phyloP scores from a whole-genome alignment of 345 rosid genomes.

The Chamaenerion angustifolium region DNA sequence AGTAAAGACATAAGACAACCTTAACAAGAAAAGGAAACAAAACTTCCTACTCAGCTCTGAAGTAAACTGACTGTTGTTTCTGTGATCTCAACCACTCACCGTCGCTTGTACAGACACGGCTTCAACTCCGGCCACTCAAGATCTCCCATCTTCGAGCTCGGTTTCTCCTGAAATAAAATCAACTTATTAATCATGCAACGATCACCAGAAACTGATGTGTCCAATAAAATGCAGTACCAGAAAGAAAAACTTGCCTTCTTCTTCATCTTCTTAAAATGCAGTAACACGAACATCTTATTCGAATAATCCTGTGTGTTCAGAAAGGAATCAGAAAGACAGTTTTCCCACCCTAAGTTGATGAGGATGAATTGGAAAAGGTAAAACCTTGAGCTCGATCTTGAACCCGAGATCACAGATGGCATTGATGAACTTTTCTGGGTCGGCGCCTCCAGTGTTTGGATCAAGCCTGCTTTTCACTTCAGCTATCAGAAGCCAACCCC shows the following conservation, averaged over 20 bases:
- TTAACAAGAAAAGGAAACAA: background rate
- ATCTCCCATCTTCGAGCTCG: constrained; percentile 31
- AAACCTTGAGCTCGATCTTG: constrained; percentile 36
- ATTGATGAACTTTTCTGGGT: constrained; percentile 64
- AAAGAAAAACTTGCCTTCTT: constrained; percentile 18
- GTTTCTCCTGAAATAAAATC: constrained; percentile 33
- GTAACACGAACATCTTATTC: constrained; percentile 74
- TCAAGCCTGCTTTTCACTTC: constrained; percentile 94
- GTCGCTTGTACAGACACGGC: constrained; percentile 86
- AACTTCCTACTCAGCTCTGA: background rate
- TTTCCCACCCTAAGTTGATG: too few species aligned
- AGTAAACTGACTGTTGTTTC: background rate
- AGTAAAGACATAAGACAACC: too few species aligned
- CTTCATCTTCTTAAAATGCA: constrained; percentile 43
- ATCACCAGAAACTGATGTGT: too few species aligned
- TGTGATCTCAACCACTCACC: constrained; percentile 14
- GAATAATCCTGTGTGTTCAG: constrained; percentile 51
- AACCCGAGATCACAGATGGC: constrained; percentile 75
- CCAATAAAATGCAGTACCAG: too few species aligned
- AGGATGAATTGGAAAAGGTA: constrained; percentile 1
- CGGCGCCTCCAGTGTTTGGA: constrained; percentile 85
- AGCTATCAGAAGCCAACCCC: constrained; percentile 95
- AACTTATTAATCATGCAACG: background rate
- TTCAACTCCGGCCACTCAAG: constrained; percentile 78
- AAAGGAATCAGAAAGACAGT: constrained; percentile 1